Evolutionary conservation across 2,329 filamentous ascomycete genomes (phyloP), one percentile per base, ranked within the genome.

Genomic region (Mollisiaceae sp.): DNA sequence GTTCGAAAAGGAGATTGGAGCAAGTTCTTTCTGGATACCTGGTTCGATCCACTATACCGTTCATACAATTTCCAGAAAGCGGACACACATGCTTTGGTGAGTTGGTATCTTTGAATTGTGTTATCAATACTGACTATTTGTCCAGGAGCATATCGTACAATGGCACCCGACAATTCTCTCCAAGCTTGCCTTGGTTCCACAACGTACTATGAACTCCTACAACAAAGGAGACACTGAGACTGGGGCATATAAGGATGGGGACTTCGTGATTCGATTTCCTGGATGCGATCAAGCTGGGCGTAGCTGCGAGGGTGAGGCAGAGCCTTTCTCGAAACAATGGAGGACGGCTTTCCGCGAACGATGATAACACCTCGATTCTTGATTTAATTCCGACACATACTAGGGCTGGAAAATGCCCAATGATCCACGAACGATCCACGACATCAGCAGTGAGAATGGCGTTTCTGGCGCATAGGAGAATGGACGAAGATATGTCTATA

Each of bases 131-230:
- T 73, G 15, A 65, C 52, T 43, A 18, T n/a, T n/a, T 52, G 50
- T 56, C 35, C 68, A 94, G 91, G 91, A 94, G 79, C 92, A 95
- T 76, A 91, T 94, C 71, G 88, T 92, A 39, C 94, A 97, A 82
- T 99, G 95, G 96, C 95, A 99, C 76, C 93, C 94, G 35, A 99
- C 95, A 0, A 90, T 99, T 54, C 86, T 99, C 12, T 93, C 94
- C 43, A 95, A 93, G 76, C 81, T 98, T 67, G 94, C 91, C 1
- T 83, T 99, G 24, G 84, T 99, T n/a, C 93, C 94, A 2, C 95
- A 99, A 78, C 86, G 90, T 60, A 83, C 85, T 39, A 81, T 99
- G 76, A 97, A 97, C 75, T 86, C 92, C 0, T 98, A 97, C 78
- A 89, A 84, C 67, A 73, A 70, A 58, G 71, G 70, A 59, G 72